These are phyloP conservation scores for Vitis rotundifolia DNA, from an alignment of 164 flowering plant species.

Conservation along the genomic window DNA sequence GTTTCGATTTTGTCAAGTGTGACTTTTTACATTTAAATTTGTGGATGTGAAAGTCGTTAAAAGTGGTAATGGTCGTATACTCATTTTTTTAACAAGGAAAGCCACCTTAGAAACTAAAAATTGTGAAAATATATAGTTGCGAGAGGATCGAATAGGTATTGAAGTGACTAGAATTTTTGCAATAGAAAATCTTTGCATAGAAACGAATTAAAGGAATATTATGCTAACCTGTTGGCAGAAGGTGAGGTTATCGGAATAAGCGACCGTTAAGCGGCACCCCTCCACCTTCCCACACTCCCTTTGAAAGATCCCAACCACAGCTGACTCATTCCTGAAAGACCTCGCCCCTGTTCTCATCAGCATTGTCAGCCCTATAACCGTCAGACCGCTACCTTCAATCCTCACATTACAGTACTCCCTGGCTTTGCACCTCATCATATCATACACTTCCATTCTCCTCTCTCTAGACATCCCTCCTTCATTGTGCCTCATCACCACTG, in stretches of 20 bases:
- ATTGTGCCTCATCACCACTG: constrained; percentile 81
- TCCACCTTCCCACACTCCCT: constrained; percentile 57
- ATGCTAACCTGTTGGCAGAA: constrained; percentile 74
- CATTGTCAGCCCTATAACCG: constrained; percentile 63
- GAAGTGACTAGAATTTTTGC: no score
- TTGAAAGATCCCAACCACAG: constrained; percentile 50
- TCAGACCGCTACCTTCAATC: constrained; percentile 8
- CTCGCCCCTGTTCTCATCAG: constrained; percentile 72
- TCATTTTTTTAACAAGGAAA: no score
- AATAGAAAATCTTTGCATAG: neutral
- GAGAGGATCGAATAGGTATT: no score
- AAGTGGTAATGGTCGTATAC: no score
- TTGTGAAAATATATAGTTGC: no score
- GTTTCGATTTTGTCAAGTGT: no score
- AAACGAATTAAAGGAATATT: neutral
- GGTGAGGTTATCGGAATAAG: constrained; percentile 59
- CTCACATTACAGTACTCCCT: constrained; percentile 55
- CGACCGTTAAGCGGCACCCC: constrained; percentile 53
- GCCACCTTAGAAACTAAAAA: no score
- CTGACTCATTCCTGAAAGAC: constrained; percentile 62
- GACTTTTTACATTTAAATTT: no score
- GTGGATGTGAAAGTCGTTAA: no score
- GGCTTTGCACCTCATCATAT: constrained; percentile 73
- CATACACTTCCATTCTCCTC: constrained; percentile 57
- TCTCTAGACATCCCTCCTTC: constrained; percentile 69